phyloP scores from a whole-genome alignment of 441 rosid genomes.

The Brassica hybrid region DNA sequence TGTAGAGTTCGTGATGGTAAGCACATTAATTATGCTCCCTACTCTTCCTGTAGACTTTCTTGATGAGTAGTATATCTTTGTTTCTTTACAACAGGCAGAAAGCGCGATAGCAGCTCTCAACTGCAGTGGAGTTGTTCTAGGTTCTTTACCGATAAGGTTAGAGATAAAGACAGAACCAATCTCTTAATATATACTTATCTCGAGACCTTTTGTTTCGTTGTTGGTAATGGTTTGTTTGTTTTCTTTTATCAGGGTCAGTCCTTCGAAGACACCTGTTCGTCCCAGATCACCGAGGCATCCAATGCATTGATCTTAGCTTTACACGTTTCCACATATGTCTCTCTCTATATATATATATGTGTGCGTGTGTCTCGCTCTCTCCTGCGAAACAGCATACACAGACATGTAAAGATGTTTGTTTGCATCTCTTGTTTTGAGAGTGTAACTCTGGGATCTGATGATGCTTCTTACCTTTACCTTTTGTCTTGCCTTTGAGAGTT shows the following conservation, averaged over 20 bases:
- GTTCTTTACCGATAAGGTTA: conserved; percentile 51
- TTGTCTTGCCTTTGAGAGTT: conserved; percentile 29
- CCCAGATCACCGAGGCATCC: conserved; percentile 74
- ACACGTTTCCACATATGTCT: conserved; percentile 11
- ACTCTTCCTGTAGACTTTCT: background rate
- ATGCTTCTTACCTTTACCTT: conserved; percentile 17
- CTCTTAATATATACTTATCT: background rate
- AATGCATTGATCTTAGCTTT: conserved; percentile 54
- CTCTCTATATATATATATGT: background rate
- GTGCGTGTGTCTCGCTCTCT: conserved; percentile 12
- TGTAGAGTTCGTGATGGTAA: conserved; percentile 83
- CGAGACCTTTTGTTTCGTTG: background rate
- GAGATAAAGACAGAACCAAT: conserved; percentile 6
- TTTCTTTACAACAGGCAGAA: conserved; percentile 66
- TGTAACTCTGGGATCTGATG: conserved; percentile 43
- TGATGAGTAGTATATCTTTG: conserved; percentile 42
- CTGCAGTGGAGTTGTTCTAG: conserved; percentile 87
- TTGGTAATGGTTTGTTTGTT: conserved; percentile 1
- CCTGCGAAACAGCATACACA: conserved; percentile 35
- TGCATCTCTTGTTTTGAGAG: conserved; percentile 44
- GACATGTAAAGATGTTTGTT: conserved; percentile 49
- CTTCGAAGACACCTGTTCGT: conserved; percentile 81
- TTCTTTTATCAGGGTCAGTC: conserved; percentile 61
- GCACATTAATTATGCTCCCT: background rate
- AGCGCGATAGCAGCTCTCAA: conserved; percentile 87